Base-by-base conservation (phyloP, 176 grass and related monocot species). In the Avena sativa region DNA sequence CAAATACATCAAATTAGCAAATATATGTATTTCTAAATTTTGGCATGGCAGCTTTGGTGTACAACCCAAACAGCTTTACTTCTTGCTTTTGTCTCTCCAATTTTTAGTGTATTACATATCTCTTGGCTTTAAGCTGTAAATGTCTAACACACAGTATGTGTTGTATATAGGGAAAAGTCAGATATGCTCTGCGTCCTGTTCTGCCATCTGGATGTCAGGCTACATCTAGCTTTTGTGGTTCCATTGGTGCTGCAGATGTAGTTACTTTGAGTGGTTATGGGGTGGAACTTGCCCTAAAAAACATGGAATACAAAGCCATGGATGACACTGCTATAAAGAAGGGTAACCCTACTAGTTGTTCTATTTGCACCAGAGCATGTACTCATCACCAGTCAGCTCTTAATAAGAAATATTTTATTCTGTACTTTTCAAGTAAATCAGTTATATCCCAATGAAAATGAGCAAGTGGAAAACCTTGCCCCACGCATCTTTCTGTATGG, bases 221-320 rank as follows among this genome's bases (percentile, higher is more conserved):
- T 59, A 88, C 80, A 51, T 92, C 88, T 58, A 93, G 92, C 90
- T 93, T 90, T 91, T 98, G 97, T 60, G 93, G 92, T 84, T 86
- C 92, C 71, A 74, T 94, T 91, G 97, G 97, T 88, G 83, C 94
- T 80, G 85, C 90, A 71, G 97, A 96, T 93, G 75, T 87, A 89
- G 94, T 98, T 75, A 94, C 94, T 85, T 91, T 98, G 79, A 95
- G 92, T 91, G 97, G 97, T 74, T 98, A 98, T 34, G 97, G 96
- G 30, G 93, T 98, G 20, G 97, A 98, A 84, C 97, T 98, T 88
- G 97, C 97, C 75, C 92, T 98, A 57, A 98, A 98, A 89, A 98
- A 98, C 87, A 98, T 98, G 97, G 97, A 98, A 60, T 98, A 98
- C 94, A 98, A 98, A 72, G 97, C 97, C 68, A 96, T 98, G 92